Evolutionary conservation across 805 yeast genomes (phyloP).

Genomic region (Spathaspora hagerdaliae): DNA sequence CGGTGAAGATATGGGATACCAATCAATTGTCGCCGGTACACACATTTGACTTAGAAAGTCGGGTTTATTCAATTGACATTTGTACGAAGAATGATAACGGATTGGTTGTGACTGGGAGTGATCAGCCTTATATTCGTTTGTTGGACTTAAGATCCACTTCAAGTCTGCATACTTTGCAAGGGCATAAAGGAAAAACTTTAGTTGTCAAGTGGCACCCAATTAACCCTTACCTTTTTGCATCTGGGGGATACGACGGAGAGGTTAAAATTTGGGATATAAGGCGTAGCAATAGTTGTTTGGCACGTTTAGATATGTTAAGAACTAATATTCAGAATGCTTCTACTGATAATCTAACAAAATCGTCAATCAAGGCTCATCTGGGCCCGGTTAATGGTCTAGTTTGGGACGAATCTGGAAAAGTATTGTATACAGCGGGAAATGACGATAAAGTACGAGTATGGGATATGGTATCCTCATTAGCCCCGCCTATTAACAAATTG

Average conservation of each 20-base stretch:
- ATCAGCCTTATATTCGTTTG: conserved; percentile 64
- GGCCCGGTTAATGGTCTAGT: conserved; percentile 74
- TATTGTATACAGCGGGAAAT: conserved; percentile 63
- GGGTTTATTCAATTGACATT: conserved; percentile 67
- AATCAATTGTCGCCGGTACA: conserved; percentile 61
- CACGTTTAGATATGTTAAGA: conserved; percentile 55
- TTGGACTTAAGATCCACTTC: conserved; percentile 73
- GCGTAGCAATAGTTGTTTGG: conserved; percentile 58
- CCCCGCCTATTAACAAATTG: conserved; percentile 53
- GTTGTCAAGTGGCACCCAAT: conserved; percentile 75
- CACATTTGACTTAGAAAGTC: conserved; percentile 54
- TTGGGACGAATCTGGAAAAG: conserved; percentile 68
- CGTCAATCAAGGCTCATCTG: conserved; percentile 62
- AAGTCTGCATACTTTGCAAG: conserved; percentile 65
- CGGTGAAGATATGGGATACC: conserved; percentile 80
- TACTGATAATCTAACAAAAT: conserved; percentile 20
- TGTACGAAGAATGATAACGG: conserved; percentile 17
- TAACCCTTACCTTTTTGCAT: conserved; percentile 56
- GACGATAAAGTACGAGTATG: conserved; percentile 81
- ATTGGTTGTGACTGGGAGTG: conserved; percentile 66
- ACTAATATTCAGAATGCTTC: conserved; percentile 23
- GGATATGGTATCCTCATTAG: conserved; percentile 47
- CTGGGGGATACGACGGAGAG: conserved; percentile 81
- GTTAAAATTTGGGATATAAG: conserved; percentile 85
- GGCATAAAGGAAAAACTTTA: conserved; percentile 54